These are phyloP conservation scores for Juncus inflexus DNA, from an alignment of 176 grass and related monocot genomes.

Conservation along the genomic window DNA sequence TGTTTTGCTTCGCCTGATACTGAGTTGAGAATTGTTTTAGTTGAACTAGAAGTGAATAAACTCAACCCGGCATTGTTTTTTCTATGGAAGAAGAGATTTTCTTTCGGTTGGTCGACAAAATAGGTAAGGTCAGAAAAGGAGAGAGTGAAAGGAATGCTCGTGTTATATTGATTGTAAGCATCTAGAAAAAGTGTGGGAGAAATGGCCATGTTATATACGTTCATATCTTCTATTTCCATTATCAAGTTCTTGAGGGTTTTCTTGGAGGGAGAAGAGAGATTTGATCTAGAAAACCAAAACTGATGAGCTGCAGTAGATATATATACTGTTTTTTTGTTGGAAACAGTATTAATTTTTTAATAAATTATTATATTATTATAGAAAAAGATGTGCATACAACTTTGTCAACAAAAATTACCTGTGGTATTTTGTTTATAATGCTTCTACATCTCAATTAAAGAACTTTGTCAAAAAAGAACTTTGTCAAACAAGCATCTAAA, in stretches of 20 bases:
- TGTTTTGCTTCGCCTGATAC: slow-evolving; percentile 64
- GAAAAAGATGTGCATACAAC: no score
- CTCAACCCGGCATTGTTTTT: background rate
- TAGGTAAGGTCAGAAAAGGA: slow-evolving; percentile 14
- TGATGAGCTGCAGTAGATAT: no score
- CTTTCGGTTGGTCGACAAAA: background rate
- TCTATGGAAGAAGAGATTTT: background rate
- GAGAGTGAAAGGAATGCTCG: background rate
- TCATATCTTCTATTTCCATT: slow-evolving; percentile 9
- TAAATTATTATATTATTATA: no score
- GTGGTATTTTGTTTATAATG: no score
- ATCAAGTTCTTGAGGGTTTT: background rate
- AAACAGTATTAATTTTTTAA: no score
- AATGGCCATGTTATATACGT: background rate
- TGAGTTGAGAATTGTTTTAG: slow-evolving; percentile 42
- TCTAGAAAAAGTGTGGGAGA: background rate
- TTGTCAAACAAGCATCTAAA: no score
- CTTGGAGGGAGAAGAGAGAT: slow-evolving; percentile 1
- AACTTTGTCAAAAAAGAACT: no score
- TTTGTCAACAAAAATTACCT: no score
- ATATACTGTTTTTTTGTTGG: no score
- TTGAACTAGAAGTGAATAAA: background rate
- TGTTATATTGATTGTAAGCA: background rate
- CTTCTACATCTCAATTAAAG: no score
- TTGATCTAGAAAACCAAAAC: background rate